Conservation (phyloP, 495 filamentous ascomycete species). For the Trichoderma asperelloides region DNA sequence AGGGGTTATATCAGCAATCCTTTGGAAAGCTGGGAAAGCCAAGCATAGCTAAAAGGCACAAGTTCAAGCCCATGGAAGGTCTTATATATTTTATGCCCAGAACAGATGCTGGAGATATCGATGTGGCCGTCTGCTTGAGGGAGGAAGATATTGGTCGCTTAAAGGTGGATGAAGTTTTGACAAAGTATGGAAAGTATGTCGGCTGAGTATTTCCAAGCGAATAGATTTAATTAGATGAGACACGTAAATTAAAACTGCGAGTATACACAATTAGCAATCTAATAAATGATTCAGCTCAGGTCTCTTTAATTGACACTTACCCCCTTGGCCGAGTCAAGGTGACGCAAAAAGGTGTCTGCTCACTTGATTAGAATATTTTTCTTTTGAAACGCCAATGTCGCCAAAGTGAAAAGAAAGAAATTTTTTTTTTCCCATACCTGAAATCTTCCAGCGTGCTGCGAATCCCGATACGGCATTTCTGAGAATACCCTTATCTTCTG, state of each 20-base stretch:
- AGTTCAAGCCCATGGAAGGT: conserved; percentile 35
- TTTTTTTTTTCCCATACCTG: not conserved
- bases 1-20: conserved; percentile 36
- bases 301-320: not conserved
- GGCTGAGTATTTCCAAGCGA: conserved; percentile 14
- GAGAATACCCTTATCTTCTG: not conserved
- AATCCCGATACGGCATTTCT: not conserved
- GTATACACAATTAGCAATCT: no score
- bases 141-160: conserved; percentile 36
- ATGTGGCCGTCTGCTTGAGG: conserved; percentile 33
- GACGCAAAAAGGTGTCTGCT: not conserved
- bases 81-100: conserved; percentile 41
- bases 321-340: not conserved
- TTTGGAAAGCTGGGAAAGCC: conserved; percentile 43
- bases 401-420: not conserved
- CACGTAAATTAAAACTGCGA: no score
- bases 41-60: conserved; percentile 39
- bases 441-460: not conserved
- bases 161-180: conserved; percentile 28
- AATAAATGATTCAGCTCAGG: no score
- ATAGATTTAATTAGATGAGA: no score
- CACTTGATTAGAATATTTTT: not conserved
- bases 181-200: conserved; percentile 26
- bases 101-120: conserved; percentile 30
- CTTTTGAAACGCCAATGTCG: not conserved